Evolutionary conservation across 164 flowering plant genomes (phyloP), one percentile per base, ranked within the genome.

Genomic region (Taxillus chinensis): DNA sequence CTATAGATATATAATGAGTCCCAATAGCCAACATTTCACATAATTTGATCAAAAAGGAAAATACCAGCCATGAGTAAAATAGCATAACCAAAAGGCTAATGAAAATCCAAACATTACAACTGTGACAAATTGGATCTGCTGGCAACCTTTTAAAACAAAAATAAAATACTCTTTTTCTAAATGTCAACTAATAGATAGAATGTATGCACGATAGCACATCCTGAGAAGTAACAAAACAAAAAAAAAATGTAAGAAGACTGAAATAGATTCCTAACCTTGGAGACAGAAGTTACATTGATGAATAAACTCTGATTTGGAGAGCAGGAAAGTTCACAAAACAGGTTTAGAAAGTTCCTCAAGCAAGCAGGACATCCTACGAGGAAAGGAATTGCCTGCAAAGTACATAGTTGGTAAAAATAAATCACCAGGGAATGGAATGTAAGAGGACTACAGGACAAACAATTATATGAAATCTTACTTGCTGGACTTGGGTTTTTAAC

Each of bases 361-460:
- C 99, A 95, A 63, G 99, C 96, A 63, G 99, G 99, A 75, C 99
- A 95, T 63, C 98, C 95, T 51, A 95, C 98, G 63, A 95, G 85
- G 64, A 95, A 85, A 61, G 99, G 98, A 78, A 95, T 78, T 7
- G 96, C 99, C 99, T 95, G 93, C 84, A 76, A 75, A 43, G 59
- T 67, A 42, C 40, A 57, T 37, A 58, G 54, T 7, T 57, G n/a
- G 43, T 27, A 42, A 39, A 55, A 27, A 27, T 27, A 27, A 27
- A 2, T 27, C 27, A 27, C 27, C 27, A 27, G 27, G 27, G 27
- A 27, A 27, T 2, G 2, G 27, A 2, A 27, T 27, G 27, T 27
- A 27, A 27, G 27, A 27, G 27, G 27, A 27, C 27, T 27, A 27
- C 27, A 27, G 27, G 27, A 27, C 27, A 27, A 27, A 27, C 27